Evolutionary conservation across 1,284 basidiomycete genomes (phyloP).

Genomic region (Bjerkandera adusta): DNA sequence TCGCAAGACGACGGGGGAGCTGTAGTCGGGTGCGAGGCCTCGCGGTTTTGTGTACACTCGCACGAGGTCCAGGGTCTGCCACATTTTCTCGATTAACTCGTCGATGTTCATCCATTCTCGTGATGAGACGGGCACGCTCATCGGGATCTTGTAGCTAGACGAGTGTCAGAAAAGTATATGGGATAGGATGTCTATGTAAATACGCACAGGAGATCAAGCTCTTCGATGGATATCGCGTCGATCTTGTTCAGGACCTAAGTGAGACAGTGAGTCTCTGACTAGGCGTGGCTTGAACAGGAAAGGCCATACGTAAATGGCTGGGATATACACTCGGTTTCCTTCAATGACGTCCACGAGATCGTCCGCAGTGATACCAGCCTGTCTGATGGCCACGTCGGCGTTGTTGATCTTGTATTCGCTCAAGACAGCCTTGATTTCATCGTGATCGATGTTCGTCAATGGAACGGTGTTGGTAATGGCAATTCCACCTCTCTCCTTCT

Average conservation of each 20-base stretch:
- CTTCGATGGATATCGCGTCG: constrained; percentile 97
- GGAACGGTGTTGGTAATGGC: constrained; percentile 96
- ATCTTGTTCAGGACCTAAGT: constrained; percentile 84
- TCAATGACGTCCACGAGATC: constrained; percentile 98
- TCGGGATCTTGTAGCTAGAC: constrained; percentile 85
- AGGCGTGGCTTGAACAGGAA: neutral
- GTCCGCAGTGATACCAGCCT: constrained; percentile 92
- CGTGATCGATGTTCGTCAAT: constrained; percentile 93
- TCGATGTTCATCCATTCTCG: constrained; percentile 96
- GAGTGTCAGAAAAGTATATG: constrained; percentile 1
- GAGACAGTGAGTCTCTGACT: neutral
- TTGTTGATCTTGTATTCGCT: constrained; percentile 92
- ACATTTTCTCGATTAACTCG: constrained; percentile 91
- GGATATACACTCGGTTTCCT: constrained; percentile 94
- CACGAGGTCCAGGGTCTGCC: constrained; percentile 86
- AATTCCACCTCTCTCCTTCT: constrained; percentile 94
- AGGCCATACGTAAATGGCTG: constrained; percentile 81
- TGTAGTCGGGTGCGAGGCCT: constrained; percentile 89
- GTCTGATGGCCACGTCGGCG: constrained; percentile 91
- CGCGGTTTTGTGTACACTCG: constrained; percentile 96
- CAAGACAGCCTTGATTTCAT: constrained; percentile 95
- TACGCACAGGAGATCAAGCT: constrained; percentile 89
- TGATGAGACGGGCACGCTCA: constrained; percentile 93
- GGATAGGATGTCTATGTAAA: constrained; percentile 21
- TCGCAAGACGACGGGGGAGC: constrained; percentile 75